Evolutionary conservation across 2,329 filamentous ascomycete genomes (phyloP).

Genomic region (Scleromitrula shiraiana): DNA sequence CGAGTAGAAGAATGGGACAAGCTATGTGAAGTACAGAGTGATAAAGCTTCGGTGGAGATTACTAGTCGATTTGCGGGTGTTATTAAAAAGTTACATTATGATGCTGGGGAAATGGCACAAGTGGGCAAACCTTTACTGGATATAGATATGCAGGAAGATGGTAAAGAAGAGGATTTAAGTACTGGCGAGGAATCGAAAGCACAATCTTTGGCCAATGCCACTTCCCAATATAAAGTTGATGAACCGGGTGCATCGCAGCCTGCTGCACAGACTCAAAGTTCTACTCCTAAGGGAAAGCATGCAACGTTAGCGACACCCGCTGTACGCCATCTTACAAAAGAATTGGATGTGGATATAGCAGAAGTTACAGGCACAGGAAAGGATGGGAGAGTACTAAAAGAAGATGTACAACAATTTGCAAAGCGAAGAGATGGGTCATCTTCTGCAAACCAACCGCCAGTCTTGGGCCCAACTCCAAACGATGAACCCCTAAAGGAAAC

Average conservation of each 20-base stretch:
- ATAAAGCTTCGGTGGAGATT: slow-evolving; percentile 88
- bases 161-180: slow-evolving; percentile 50
- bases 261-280: background rate
- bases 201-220: background rate
- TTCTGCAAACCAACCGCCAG: slow-evolving; percentile 17
- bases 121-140: slow-evolving; percentile 92
- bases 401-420: slow-evolving; percentile 73
- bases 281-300: slow-evolving; percentile 44
- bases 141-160: slow-evolving; percentile 81
- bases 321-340: slow-evolving; percentile 79
- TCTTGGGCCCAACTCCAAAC: slow-evolving; percentile 6
- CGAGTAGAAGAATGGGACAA: slow-evolving; percentile 97
- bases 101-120: slow-evolving; percentile 91
- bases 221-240: slow-evolving; percentile 1
- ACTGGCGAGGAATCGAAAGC: slow-evolving; percentile 16
- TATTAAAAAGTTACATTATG: slow-evolving; percentile 93
- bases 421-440: slow-evolving; percentile 41
- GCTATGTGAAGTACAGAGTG: slow-evolving; percentile 95
- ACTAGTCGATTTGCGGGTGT: slow-evolving; percentile 92
- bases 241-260: background rate
- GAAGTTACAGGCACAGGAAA: slow-evolving; percentile 79
- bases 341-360: slow-evolving; percentile 68
- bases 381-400: slow-evolving; percentile 85
- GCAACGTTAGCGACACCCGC: slow-evolving; percentile 81
- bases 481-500: slow-evolving; percentile 55